Conservation (phyloP, 306 rosid genomes). For the Citrullus mucosospermus region DNA sequence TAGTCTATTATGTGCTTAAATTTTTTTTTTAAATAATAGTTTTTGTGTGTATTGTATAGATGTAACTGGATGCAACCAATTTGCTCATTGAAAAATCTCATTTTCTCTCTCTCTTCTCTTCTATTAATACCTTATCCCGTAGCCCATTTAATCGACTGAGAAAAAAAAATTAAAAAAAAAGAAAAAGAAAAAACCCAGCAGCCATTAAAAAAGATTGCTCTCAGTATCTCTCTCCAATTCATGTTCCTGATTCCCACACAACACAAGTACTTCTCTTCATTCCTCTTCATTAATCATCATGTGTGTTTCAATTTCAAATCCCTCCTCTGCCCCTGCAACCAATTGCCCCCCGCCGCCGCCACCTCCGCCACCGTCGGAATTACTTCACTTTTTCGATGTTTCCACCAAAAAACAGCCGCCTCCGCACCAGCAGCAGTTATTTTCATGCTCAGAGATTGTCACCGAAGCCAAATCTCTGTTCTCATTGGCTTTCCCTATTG, state of each 20-base stretch:
- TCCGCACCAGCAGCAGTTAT: too few species aligned
- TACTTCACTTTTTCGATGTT: not conserved
- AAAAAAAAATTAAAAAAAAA: not conserved
- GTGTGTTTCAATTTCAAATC: constrained; percentile 7
- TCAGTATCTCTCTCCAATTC: not conserved
- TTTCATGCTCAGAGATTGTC: constrained; percentile 2
- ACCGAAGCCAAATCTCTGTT: constrained; percentile 41
- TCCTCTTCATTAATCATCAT: not conserved
- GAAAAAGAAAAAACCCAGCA: not conserved
- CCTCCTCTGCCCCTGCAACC: not conserved
- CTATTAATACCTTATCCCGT: constrained; percentile 10
- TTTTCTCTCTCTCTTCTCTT: not conserved
- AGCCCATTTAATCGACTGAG: not conserved
- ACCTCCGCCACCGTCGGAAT: not conserved
- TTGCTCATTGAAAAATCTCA: not conserved
- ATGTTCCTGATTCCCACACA: constrained; percentile 1
- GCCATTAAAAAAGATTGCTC: not conserved
- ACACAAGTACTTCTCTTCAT: not conserved
- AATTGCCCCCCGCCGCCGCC: not conserved
- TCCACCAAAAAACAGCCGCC: not conserved
- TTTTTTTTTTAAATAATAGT: too few species aligned
- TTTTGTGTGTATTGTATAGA: too few species aligned
- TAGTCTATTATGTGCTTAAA: too few species aligned
- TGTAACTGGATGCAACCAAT: too few species aligned
- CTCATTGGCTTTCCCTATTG: constrained; percentile 45